Evolutionary conservation across 371 early-diverging fungal genomes (phyloP).

Genomic region (Mucor saturninus): DNA sequence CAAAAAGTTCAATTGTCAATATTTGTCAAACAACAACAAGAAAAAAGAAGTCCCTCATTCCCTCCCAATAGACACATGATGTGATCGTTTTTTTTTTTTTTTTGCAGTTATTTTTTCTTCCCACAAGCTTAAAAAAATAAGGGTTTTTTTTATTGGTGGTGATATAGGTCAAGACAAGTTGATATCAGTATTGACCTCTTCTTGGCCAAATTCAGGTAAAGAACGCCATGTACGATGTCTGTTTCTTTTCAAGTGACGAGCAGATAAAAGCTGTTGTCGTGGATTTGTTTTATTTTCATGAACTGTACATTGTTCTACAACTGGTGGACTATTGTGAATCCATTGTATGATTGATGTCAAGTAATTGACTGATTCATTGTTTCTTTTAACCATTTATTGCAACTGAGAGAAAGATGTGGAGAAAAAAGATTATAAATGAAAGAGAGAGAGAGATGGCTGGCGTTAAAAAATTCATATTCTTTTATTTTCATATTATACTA

Average conservation of each 20-base stretch:
- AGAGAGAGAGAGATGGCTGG: neutral
- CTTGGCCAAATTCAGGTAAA: slow-evolving; percentile 17
- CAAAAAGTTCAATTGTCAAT: too few relatives aligned
- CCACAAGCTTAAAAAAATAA: neutral
- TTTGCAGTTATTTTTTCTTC: neutral
- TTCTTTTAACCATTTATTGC: slow-evolving; percentile 6
- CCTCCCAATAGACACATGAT: too few relatives aligned
- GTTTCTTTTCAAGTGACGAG: slow-evolving; percentile 24
- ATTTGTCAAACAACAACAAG: too few relatives aligned
- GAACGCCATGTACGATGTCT: slow-evolving; percentile 8
- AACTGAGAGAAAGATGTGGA: neutral
- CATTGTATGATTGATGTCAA: slow-evolving; percentile 13
- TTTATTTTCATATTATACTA: too few relatives aligned
- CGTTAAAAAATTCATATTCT: neutral
- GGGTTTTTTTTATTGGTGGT: too few relatives aligned
- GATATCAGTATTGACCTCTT: neutral
- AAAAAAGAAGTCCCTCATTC: too few relatives aligned
- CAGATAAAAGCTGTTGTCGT: slow-evolving; percentile 21
- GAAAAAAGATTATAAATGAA: neutral
- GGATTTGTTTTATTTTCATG: slow-evolving; percentile 20
- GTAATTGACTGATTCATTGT: slow-evolving; percentile 6
- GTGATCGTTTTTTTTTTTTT: neutral
- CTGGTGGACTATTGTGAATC: slow-evolving; percentile 3
- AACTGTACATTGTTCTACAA: neutral
- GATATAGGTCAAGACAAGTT: neutral